Evolutionary conservation across 148 eudicot genomes (phyloP).

Genomic region (Rhododendron molle): DNA sequence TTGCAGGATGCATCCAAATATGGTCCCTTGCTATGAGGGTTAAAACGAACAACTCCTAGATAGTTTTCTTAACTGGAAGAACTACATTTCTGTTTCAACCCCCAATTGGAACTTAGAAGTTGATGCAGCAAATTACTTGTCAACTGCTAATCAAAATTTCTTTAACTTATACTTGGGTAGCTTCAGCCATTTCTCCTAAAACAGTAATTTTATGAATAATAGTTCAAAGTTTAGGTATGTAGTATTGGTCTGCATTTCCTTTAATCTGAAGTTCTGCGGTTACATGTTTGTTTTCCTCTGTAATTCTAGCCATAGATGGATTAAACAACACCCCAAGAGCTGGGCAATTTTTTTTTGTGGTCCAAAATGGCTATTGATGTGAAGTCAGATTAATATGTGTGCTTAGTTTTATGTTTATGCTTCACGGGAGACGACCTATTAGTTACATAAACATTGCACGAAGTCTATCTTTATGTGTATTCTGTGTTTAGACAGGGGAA

Average conservation of each 20-base stretch:
- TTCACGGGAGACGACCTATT: not conserved
- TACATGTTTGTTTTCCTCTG: not conserved
- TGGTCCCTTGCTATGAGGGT: not conserved
- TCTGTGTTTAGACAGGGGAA: slow-evolving; percentile 19
- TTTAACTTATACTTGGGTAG: not conserved
- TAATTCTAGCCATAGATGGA: not conserved
- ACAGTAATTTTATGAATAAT: not conserved
- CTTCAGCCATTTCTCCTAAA: not conserved
- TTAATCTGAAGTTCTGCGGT: not conserved
- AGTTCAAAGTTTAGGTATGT: not conserved
- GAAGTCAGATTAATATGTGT: not conserved
- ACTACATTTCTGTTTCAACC: not conserved
- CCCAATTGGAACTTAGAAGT: not conserved
- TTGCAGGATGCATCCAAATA: not conserved
- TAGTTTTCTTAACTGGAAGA: not conserved
- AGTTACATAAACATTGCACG: not conserved
- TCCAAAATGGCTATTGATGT: not conserved
- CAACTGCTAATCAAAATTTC: not conserved
- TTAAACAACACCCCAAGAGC: not conserved
- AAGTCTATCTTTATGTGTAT: not conserved
- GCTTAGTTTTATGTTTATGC: not conserved
- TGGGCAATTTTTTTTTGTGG: not conserved
- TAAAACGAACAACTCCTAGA: not conserved
- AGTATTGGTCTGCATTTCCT: not conserved
- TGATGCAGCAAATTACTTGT: not conserved